Percentiles rank a stretch among this genome's conserved stretches.
Evolutionary conservation across 2,329 filamentous ascomycete species (phyloP).

Genomic region (Cercospora sesami): DNA sequence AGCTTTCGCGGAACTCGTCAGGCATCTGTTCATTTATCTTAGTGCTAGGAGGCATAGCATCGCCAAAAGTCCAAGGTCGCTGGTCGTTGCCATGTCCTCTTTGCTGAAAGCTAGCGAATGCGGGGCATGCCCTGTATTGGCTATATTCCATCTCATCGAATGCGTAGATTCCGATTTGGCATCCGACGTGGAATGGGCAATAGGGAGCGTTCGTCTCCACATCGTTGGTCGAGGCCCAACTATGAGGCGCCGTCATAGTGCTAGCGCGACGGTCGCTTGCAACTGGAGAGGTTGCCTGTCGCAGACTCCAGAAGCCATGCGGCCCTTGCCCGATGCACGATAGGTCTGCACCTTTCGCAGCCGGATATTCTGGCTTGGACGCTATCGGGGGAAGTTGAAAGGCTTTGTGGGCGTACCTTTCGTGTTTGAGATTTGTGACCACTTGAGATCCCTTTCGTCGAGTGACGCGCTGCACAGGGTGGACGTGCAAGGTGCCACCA

Average conservation of each 20-base stretch:
- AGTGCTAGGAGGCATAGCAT: conserved; percentile 30
- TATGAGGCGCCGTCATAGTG: background rate
- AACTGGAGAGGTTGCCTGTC: conserved; percentile 17
- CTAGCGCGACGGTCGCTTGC: conserved; percentile 6
- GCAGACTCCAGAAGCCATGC: conserved; percentile 46
- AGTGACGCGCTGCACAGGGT: conserved; percentile 57
- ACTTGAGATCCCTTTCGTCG: conserved; percentile 47
- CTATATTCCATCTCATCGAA: conserved; percentile 46
- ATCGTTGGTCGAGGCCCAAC: conserved; percentile 21
- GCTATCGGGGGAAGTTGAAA: conserved; percentile 31
- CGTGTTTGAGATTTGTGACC: conserved; percentile 49
- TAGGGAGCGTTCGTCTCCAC: conserved; percentile 88
- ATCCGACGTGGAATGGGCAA: conserved; percentile 92
- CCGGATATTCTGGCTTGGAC: conserved; percentile 18
- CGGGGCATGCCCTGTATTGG: conserved; percentile 18
- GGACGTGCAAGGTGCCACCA: conserved; percentile 65
- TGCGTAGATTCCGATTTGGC: conserved; percentile 74
- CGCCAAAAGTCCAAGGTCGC: conserved; percentile 37
- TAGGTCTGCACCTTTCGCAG: conserved; percentile 5
- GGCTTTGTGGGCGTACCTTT: conserved; percentile 31
- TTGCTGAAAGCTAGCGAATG: conserved; percentile 23
- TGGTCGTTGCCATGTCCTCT: conserved; percentile 30
- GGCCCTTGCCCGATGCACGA: conserved; percentile 34
- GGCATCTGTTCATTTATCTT: conserved; percentile 34
- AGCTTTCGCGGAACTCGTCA: conserved; percentile 16